Conservation (phyloP, 441 rosid species). For the Mallotus japonicus region DNA sequence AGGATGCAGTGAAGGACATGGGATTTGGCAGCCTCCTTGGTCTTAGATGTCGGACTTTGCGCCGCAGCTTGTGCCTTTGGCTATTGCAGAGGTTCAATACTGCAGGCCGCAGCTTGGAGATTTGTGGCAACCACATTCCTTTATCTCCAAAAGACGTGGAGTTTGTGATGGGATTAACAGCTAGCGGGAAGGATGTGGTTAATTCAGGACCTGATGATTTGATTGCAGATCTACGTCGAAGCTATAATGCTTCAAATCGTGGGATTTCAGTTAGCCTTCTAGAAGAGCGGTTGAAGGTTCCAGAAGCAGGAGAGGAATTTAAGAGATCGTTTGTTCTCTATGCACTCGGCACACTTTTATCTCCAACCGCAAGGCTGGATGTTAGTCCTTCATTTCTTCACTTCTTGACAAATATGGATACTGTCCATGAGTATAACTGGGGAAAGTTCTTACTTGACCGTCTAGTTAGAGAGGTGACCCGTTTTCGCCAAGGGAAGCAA, state of each 20-base stretch:
- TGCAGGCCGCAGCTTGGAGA: conserved; percentile 35
- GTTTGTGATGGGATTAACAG: conserved; percentile 47
- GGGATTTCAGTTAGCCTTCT: conserved; percentile 50
- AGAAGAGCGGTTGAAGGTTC: conserved; percentile 37
- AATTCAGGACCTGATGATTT: conserved; percentile 51
- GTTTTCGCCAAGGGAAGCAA: conserved; percentile 48
- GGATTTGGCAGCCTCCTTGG: conserved; percentile 47
- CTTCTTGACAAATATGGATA: conserved; percentile 43
- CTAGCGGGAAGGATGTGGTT: conserved; percentile 48
- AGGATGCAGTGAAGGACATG: conserved; percentile 42
- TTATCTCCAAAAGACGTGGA: conserved; percentile 44
- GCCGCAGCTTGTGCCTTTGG: conserved; percentile 53
- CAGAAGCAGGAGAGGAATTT: conserved; percentile 48
- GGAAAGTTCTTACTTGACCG: conserved; percentile 50
- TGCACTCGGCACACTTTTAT: conserved; percentile 46
- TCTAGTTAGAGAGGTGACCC: conserved; percentile 46
- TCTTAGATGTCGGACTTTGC: conserved; percentile 45
- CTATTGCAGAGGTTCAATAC: conserved; percentile 46
- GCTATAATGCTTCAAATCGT: conserved; percentile 46
- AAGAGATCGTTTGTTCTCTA: conserved; percentile 47
- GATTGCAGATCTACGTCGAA: conserved; percentile 36
- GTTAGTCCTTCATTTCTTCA: conserved; percentile 53
- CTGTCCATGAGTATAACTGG: conserved; percentile 46
- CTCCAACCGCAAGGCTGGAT: conserved; percentile 51
- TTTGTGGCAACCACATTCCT: conserved; percentile 39